Base-by-base conservation (phyloP, 2,329 filamentous ascomycete species). In the Beauveria australis region DNA sequence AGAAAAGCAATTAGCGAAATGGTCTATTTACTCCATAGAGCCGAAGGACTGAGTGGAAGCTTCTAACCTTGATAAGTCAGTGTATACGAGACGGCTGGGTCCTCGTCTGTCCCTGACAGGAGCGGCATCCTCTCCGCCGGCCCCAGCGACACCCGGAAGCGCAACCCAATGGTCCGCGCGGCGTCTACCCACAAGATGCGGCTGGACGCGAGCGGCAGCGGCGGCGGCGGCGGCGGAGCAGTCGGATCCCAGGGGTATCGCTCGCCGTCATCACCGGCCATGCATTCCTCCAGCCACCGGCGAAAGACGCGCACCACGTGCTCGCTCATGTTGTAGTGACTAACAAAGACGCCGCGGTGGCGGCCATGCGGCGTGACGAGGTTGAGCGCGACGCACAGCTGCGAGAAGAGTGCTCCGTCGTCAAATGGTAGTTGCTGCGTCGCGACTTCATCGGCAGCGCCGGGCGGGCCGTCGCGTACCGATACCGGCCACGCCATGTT, bases 1-100 rank as follows among this genome's bases (percentile, higher is more conserved):
- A n/a, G 3, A 8, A 7, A 43, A 19, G 22, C 18, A 33, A 37
- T 46, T 22, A 22, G 26, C 19, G 8, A 7, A 44, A 26, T 22
- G 26, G 10, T 44, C 26, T 18, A 10, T n/a, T n/a, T n/a, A 22
- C 9, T 7, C 24, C 1, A 1, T 26, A 26, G 24, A 28, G 33
- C 16, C 7, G 18, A 16, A 9, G 4, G 9, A 43, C 6, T 2
- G 49, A 5, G 6, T 14, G 12, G 19, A 19, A 16, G 12, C 49
- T 69, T n/a, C n/a, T n/a, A n/a, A 91, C 89, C 86, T 81, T 89
- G 79, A 67, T 90, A 89, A 60, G 89, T 82, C 30, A 94, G 76
- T 48, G 81, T 81, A 69, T 91, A 94, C 59, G 79, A 84, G 10
- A 89, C 83, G 3, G 86, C 79, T n/a, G 81, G 73, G 51, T 91